These are phyloP conservation scores for Diaporthe sp. DNA, from an alignment of 2,329 filamentous ascomycete species.

Conservation along the genomic window DNA sequence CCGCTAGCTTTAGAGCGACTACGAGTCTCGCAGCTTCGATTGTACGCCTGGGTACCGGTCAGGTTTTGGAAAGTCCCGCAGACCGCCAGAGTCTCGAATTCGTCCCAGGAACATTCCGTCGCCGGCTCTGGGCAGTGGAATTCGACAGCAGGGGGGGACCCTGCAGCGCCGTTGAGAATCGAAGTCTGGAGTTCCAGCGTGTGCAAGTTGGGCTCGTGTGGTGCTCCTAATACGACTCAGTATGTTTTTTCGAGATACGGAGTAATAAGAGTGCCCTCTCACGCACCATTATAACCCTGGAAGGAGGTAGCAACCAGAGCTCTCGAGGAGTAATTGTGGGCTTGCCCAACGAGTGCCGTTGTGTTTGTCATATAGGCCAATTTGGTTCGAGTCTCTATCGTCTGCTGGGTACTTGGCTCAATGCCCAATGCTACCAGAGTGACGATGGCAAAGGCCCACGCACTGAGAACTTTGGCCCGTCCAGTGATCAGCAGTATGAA, in stretches of 20 bases:
- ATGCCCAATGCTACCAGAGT: not conserved
- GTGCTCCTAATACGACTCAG: not conserved
- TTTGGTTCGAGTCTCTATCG: not conserved
- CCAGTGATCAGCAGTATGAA: not conserved
- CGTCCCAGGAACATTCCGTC: not conserved
- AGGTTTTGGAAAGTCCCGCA: not conserved
- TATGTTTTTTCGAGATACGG: not conserved
- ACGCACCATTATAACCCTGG: slow-evolving; percentile 1
- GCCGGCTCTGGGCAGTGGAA: slow-evolving; percentile 13
- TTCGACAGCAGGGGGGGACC: not conserved
- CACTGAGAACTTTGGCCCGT: not conserved
- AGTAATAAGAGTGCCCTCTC: too few relatives aligned
- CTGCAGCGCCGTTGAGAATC: not conserved
- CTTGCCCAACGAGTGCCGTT: not conserved
- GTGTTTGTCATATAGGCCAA: not conserved
- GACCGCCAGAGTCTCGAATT: slow-evolving; percentile 7
- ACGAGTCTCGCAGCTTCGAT: not conserved
- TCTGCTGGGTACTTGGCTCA: not conserved
- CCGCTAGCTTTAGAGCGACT: too few relatives aligned
- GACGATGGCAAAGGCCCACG: not conserved
- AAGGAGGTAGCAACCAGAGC: not conserved
- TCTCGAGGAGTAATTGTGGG: not conserved
- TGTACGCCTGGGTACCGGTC: not conserved
- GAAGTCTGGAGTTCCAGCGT: not conserved
- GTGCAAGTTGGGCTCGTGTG: slow-evolving; percentile 3